Evolutionary conservation across 169 alveolate genomes (phyloP).

Genomic region (Eimeria necatrix): DNA sequence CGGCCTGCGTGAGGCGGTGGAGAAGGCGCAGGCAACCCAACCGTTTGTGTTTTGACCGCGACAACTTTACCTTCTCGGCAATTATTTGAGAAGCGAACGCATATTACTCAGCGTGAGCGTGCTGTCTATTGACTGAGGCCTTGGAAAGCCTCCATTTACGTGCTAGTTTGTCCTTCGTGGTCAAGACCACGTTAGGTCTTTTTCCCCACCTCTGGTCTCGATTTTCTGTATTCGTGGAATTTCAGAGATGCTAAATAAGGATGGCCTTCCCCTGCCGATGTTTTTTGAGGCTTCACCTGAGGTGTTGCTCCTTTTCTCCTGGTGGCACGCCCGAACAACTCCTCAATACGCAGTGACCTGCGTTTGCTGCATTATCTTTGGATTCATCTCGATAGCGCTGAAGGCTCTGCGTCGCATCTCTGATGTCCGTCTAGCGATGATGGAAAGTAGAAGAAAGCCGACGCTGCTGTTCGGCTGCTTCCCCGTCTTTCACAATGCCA

Average conservation of each 20-base stretch:
- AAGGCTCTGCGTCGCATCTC: constrained; percentile 75
- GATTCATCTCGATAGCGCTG: constrained; percentile 68
- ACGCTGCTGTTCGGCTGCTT: constrained; percentile 50
- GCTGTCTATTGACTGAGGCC: no score
- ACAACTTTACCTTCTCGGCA: no score
- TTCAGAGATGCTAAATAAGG: constrained; percentile 29
- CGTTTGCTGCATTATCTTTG: constrained; percentile 44
- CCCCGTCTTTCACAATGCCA: constrained; percentile 70
- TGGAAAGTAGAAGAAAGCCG: constrained; percentile 33
- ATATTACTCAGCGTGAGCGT: no score
- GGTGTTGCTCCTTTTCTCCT: constrained; percentile 57
- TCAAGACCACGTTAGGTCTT: neutral
- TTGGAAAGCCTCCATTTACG: no score
- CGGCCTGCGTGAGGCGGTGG: no score
- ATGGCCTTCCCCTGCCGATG: constrained; percentile 77
- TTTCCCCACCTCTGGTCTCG: neutral
- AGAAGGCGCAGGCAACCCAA: no score
- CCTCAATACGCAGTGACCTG: constrained; percentile 62
- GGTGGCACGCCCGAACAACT: constrained; percentile 63
- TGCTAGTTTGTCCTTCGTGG: no score
- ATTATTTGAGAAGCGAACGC: no score
- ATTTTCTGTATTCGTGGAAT: neutral
- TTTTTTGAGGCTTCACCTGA: constrained; percentile 57
- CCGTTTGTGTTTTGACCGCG: no score
- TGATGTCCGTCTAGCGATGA: constrained; percentile 47